These are phyloP conservation scores for Penicillium sp. DNA, from an alignment of 2,329 filamentous ascomycete species.

Conservation along the genomic window DNA sequence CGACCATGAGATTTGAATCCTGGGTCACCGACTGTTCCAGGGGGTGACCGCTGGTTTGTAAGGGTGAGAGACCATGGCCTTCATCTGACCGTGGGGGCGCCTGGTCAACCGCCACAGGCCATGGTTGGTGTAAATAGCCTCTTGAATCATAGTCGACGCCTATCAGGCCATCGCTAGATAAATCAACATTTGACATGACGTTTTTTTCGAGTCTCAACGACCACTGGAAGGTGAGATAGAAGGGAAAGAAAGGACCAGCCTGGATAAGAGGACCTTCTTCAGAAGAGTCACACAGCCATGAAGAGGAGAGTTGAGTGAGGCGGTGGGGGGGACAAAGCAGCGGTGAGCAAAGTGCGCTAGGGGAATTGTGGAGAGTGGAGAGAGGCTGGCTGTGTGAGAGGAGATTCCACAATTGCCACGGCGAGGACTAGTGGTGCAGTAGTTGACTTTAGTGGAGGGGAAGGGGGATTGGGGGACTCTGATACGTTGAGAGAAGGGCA, in stretches of 20 bases:
- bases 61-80: slow-evolving; percentile 44
- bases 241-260: slow-evolving; percentile 30
- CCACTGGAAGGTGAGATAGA: slow-evolving; percentile 31
- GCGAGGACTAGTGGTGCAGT: not conserved
- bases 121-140: slow-evolving; percentile 45
- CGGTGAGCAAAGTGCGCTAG: slow-evolving; percentile 46
- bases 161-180: slow-evolving; percentile 48
- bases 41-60: slow-evolving; percentile 46
- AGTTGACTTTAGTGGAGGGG: not conserved
- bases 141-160: slow-evolving; percentile 51
- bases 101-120: slow-evolving; percentile 47
- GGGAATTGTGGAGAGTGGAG: slow-evolving; percentile 32
- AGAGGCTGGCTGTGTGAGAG: slow-evolving; percentile 7
- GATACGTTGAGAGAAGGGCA: not conserved
- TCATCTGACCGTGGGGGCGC: slow-evolving; percentile 38
- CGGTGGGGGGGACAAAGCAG: slow-evolving; percentile 47
- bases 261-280: slow-evolving; percentile 33
- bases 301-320: slow-evolving; percentile 26
- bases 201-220: slow-evolving; percentile 31
- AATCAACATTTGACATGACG: slow-evolving; percentile 48
- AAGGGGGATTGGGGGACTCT: not conserved
- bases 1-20: slow-evolving; percentile 46
- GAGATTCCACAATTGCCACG: slow-evolving; percentile 3
- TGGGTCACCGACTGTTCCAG: slow-evolving; percentile 46
- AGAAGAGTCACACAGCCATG: slow-evolving; percentile 29